Evolutionary conservation across 2,329 filamentous ascomycete genomes (phyloP).

Genomic region (Albifimbria verrucaria): DNA sequence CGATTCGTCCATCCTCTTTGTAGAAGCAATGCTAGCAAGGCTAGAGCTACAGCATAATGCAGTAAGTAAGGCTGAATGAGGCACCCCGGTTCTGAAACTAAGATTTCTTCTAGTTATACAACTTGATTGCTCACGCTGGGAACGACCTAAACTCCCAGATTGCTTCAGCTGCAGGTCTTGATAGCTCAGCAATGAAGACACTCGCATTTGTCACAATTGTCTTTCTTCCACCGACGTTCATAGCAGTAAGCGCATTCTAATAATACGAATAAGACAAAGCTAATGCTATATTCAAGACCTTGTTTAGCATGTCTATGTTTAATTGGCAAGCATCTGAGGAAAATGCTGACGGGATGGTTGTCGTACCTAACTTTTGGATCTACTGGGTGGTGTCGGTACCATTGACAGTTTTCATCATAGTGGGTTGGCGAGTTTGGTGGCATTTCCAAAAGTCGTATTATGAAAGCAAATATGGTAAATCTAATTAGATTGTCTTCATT

Average conservation of each 20-base stretch:
- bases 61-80: neutral
- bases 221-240: neutral
- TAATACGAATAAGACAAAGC: neutral
- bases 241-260: neutral
- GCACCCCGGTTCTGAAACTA: neutral
- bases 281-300: neutral
- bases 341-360: neutral
- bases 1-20: neutral
- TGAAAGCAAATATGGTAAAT: neutral
- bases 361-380: neutral
- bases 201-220: neutral
- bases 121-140: neutral
- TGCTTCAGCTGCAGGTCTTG: neutral
- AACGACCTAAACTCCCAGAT: neutral
- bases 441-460: neutral
- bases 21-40: neutral
- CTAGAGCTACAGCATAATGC: neutral
- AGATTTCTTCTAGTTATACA: neutral
- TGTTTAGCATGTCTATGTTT: neutral
- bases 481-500: no score
- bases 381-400: neutral
- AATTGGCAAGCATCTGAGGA: neutral
- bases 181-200: neutral
- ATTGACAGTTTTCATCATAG: neutral
- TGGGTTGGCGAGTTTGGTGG: neutral